Conservation (phyloP, 148 eudicot species). For the Bassia scoparia region DNA sequence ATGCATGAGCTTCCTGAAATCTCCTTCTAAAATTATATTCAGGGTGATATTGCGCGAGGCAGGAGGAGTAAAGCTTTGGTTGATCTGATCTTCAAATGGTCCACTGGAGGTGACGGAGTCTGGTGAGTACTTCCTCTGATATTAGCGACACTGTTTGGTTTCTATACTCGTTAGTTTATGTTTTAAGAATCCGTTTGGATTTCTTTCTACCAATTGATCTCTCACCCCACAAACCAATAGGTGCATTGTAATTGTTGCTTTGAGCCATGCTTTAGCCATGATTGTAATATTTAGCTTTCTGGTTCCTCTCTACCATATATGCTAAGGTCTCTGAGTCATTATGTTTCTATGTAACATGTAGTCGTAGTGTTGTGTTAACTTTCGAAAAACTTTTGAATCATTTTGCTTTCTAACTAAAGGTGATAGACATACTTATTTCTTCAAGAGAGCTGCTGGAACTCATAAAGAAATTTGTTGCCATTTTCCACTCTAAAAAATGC, state of each 20-base stretch:
- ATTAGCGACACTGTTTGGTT: background rate
- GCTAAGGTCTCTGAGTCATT: too few species aligned
- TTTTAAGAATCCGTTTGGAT: background rate
- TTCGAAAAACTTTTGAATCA: background rate
- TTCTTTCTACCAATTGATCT: too few species aligned
- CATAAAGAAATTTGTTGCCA: slow-evolving; percentile 63
- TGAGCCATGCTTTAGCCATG: too few species aligned
- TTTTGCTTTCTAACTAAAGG: slow-evolving; percentile 45
- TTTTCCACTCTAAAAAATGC: slow-evolving; percentile 57
- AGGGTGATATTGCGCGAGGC: slow-evolving; percentile 96
- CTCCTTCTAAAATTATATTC: too few species aligned
- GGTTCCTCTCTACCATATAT: too few species aligned
- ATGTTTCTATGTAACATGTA: too few species aligned
- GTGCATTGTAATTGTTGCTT: too few species aligned
- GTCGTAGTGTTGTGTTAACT: background rate
- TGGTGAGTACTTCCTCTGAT: slow-evolving; percentile 53
- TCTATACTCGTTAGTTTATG: background rate
- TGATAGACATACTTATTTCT: slow-evolving; percentile 61
- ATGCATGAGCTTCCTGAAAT: too few species aligned
- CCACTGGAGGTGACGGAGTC: slow-evolving; percentile 84
- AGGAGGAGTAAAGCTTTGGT: slow-evolving; percentile 87
- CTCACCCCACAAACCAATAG: too few species aligned
- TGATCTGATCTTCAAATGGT: slow-evolving; percentile 93
- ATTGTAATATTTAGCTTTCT: too few species aligned
- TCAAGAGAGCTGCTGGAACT: slow-evolving; percentile 64